phyloP scores from a whole-genome alignment of 768 basidiomycete genomes.

The Xerocomus brunneocitrinus region DNA sequence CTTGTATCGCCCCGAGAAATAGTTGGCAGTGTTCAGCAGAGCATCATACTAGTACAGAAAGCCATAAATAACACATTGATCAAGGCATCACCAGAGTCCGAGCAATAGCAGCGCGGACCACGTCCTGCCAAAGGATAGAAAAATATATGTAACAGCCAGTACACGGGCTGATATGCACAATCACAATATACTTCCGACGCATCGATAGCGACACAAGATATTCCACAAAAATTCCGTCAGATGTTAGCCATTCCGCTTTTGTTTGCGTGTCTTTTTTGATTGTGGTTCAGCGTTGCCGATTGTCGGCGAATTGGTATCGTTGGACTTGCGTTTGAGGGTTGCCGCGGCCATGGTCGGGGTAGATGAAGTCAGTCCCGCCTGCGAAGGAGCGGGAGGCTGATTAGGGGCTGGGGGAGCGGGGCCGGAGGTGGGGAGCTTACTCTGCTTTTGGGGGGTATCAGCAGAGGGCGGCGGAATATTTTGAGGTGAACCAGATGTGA shows the following conservation, averaged over 20 bases:
- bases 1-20: conserved; percentile 7
- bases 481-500: conserved; percentile 44
- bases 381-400: conserved; percentile 38
- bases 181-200: conserved; percentile 30
- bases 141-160: conserved; percentile 28
- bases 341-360: conserved; percentile 47
- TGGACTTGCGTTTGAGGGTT: conserved; percentile 53
- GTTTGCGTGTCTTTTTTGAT: conserved; percentile 53
- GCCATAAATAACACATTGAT: conserved; percentile 34
- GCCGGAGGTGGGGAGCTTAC: conserved; percentile 50
- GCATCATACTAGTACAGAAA: conserved; percentile 32
- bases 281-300: conserved; percentile 44
- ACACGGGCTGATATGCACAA: conserved; percentile 16
- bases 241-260: conserved; percentile 47
- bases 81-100: conserved; percentile 25
- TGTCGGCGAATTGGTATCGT: conserved; percentile 48
- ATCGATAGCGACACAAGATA: conserved; percentile 27
- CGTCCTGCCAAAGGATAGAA: conserved; percentile 26
- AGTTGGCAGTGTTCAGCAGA: conserved; percentile 17
- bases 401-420: conserved; percentile 37
- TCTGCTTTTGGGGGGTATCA: conserved; percentile 58
- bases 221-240: conserved; percentile 30
- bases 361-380: conserved; percentile 39
- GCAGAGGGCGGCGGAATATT: conserved; percentile 43
- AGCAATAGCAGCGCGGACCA: conserved; percentile 18